Evolutionary conservation across 441 rosid species (phyloP).

Genomic region (Adansonia rubrostipa): DNA sequence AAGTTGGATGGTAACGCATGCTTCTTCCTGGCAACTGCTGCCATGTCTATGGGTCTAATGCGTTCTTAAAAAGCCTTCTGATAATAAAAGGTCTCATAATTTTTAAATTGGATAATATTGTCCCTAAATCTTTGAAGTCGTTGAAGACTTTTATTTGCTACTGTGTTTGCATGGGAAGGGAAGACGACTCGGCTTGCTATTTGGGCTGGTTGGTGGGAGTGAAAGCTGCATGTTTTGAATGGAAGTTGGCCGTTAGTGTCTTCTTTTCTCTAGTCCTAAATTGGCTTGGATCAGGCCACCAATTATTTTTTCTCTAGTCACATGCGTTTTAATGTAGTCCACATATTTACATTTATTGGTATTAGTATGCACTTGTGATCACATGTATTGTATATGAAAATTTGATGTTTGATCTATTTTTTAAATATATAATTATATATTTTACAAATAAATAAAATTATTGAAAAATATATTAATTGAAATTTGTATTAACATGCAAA

Average conservation of each 20-base stretch:
- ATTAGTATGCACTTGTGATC: too few relatives aligned
- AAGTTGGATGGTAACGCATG: slow-evolving; percentile 7
- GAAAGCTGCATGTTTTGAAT: slow-evolving; percentile 34
- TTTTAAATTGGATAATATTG: background rate
- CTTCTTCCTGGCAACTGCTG: slow-evolving; percentile 16
- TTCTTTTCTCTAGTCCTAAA: too few relatives aligned
- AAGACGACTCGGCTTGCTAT: background rate
- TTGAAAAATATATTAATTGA: too few relatives aligned
- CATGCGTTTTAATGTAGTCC: too few relatives aligned
- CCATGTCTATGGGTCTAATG: slow-evolving; percentile 21
- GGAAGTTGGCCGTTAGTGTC: slow-evolving; percentile 38
- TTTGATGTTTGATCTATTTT: too few relatives aligned
- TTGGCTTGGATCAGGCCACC: too few relatives aligned
- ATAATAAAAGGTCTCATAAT: background rate
- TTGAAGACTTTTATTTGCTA: background rate
- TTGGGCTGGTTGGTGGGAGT: slow-evolving; percentile 40
- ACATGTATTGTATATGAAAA: too few relatives aligned
- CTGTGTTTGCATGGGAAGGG: background rate
- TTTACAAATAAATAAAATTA: too few relatives aligned
- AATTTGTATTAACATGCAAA: too few relatives aligned
- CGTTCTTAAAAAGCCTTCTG: background rate
- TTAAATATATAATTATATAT: too few relatives aligned
- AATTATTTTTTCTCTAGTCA: too few relatives aligned
- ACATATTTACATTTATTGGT: too few relatives aligned
- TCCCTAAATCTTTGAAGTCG: background rate